Percentiles rank a stretch among this genome's conserved stretches.
phyloP scores from a whole-genome alignment of 2,329 filamentous ascomycete genomes.

The Nothopassalora personata region DNA sequence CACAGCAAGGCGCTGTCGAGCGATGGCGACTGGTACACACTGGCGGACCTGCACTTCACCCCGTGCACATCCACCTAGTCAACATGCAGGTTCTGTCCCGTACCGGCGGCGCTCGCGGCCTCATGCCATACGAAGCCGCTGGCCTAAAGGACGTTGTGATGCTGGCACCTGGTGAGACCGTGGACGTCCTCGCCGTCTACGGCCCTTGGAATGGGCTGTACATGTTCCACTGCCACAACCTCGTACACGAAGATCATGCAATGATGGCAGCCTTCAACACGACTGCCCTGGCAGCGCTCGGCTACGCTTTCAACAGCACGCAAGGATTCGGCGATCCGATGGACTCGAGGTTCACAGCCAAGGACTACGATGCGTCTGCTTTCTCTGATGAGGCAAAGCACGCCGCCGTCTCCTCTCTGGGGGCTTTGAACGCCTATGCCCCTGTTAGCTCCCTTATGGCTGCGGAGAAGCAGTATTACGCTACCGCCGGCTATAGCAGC shows the following conservation, averaged over 20 bases:
- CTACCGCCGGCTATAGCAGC: conserved; percentile 23
- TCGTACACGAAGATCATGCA: conserved; percentile 43
- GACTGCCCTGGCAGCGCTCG: conserved; percentile 32
- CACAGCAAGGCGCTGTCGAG: conserved; percentile 44
- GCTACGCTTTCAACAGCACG: conserved; percentile 25
- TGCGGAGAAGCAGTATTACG: conserved; percentile 24
- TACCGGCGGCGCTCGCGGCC: conserved; percentile 39
- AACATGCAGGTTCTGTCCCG: conserved; percentile 53
- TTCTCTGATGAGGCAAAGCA: conserved; percentile 15
- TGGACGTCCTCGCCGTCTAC: conserved; percentile 48
- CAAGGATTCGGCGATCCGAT: conserved; percentile 23
- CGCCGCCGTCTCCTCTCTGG: conserved; percentile 22
- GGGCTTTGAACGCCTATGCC: conserved; percentile 24
- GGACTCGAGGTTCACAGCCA: conserved; percentile 20
- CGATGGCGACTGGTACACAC: conserved; percentile 49
- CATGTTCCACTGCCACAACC: conserved; percentile 38
- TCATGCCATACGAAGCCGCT: conserved; percentile 50
- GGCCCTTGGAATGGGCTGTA: conserved; percentile 51
- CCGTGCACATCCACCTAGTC: conserved; percentile 54
- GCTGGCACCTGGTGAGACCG: conserved; percentile 48
- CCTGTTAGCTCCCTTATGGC: conserved; percentile 19
- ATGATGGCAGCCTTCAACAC: conserved; percentile 44
- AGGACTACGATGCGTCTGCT: conserved; percentile 10
- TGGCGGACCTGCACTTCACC: conserved; percentile 49
- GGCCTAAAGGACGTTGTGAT: conserved; percentile 57